Base-by-base conservation (phyloP, 2,329 filamentous ascomycete species). In the Fusarium nodosum region DNA sequence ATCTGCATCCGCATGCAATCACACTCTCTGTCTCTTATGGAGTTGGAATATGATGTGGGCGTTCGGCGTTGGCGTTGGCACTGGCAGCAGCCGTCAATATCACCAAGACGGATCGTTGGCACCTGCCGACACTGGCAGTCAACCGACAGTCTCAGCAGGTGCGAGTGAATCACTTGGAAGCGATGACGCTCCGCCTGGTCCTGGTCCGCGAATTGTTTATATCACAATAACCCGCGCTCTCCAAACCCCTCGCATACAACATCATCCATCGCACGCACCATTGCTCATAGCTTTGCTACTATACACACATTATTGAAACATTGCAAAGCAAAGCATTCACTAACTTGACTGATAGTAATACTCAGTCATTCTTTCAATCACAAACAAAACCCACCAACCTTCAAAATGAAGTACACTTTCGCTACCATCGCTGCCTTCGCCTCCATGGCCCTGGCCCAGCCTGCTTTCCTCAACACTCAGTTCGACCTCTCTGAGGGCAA, bases 371-470 rank as follows among this genome's bases (percentile, higher is more conserved):
- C 72, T 71, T 74, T 66, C 54, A 71, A 50, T 33, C 46, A 44
- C 60, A 55, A 56, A 65, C n/a, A 54, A 55, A 54, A 55, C 50
- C n/a, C n/a, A 31, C 58, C 61, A 60, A 67, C 59, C 62, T 69
- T 76, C 77, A 79, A 72, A 63, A 81, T 81, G 79, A 79, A 80
- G 78, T 78, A 74, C 72, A 75, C 78, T 54, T 31, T 76, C 69
- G 74, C 70, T 70, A 62, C 74, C 56, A 42, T 79, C 54, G 71
- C 75, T 64, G 69, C 76, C 69, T 50, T 78, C 44, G 77, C 72
- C 62, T 66, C 68, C 64, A 60, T 71, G 53, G 76, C 60, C 59
- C 33, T 74, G 54, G 79, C 77, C 46, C 51, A 72, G 67, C 78
- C 79, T 50, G 30, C 48, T 22, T 74, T 81, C 72, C 66, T 72